Conservation (phyloP, 1,139 yeast genomes). For the Taphrina wiesneri region DNA sequence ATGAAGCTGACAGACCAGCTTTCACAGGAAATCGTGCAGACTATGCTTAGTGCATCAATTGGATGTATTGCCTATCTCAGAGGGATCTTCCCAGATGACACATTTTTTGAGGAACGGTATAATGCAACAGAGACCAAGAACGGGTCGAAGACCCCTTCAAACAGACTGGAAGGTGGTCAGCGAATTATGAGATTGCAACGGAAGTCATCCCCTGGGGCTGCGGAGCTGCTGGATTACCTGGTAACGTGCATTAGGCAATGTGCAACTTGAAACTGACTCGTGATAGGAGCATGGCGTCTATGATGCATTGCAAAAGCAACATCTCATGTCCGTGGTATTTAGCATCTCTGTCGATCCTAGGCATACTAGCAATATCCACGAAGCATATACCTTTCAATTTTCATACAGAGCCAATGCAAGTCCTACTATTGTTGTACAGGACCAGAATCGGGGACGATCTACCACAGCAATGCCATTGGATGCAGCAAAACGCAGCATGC, state of each 20-base stretch:
- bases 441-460: conserved; percentile 5
- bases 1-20: neutral
- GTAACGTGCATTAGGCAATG: conserved; percentile 39
- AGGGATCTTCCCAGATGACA: conserved; percentile 38
- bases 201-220: conserved; percentile 53
- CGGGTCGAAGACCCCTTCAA: neutral
- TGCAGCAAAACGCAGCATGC: conserved; percentile 50
- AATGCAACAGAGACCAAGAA: neutral
- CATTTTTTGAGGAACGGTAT: conserved; percentile 39
- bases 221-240: conserved; percentile 54
- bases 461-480: conserved; percentile 11
- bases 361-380: conserved; percentile 50
- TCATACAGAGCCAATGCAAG: conserved; percentile 46
- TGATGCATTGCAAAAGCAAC: conserved; percentile 50
- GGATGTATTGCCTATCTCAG: conserved; percentile 40
- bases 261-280: neutral
- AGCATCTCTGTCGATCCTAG: conserved; percentile 51
- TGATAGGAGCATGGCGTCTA: conserved; percentile 49
- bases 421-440: conserved; percentile 36
- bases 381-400: conserved; percentile 55
- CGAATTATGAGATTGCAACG: conserved; percentile 50
- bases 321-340: conserved; percentile 52
- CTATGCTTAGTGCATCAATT: conserved; percentile 39
- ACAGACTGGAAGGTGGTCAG: conserved; percentile 14
- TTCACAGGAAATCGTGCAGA: conserved; percentile 39